Evolutionary conservation across 2,329 filamentous ascomycete species (phyloP).

Genomic region (Ceratocystis albifundus): DNA sequence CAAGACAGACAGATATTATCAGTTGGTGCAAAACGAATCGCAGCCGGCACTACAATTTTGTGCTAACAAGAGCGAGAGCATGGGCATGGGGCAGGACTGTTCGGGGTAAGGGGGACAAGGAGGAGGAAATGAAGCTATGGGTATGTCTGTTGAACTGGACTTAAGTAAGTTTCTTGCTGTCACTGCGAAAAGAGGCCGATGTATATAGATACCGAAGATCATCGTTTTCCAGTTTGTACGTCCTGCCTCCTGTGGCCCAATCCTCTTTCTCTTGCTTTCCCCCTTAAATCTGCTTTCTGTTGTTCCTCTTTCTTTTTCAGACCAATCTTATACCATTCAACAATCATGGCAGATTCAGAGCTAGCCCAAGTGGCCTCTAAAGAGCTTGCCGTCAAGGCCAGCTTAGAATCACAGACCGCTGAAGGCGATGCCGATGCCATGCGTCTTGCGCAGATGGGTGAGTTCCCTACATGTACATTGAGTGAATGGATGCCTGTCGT

Average conservation of each 20-base stretch:
- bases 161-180: too few relatives aligned
- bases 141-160: too few relatives aligned
- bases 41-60: not conserved
- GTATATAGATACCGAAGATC: conserved; percentile 1
- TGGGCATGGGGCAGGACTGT: not conserved
- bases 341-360: not conserved
- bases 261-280: not conserved
- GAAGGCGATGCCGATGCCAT: conserved; percentile 31
- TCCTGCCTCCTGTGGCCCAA: not conserved
- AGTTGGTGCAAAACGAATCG: not conserved
- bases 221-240: not conserved
- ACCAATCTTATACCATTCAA: not conserved
- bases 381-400: conserved; percentile 10
- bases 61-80: not conserved
- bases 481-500: not conserved
- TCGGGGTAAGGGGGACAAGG: not conserved
- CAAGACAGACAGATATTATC: not conserved
- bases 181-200: not conserved
- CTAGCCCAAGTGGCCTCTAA: conserved; percentile 2
- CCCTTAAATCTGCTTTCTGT: not conserved
- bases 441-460: conserved; percentile 37
- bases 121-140: not conserved
- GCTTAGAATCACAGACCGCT: conserved; percentile 11
- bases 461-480: conserved; percentile 19
- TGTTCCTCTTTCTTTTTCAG: not conserved